A percentile compares a stretch with the other conserved stretches of the same genome.
Conservation (phyloP, 805 yeast genomes). For the Metschnikowia henanensis region DNA sequence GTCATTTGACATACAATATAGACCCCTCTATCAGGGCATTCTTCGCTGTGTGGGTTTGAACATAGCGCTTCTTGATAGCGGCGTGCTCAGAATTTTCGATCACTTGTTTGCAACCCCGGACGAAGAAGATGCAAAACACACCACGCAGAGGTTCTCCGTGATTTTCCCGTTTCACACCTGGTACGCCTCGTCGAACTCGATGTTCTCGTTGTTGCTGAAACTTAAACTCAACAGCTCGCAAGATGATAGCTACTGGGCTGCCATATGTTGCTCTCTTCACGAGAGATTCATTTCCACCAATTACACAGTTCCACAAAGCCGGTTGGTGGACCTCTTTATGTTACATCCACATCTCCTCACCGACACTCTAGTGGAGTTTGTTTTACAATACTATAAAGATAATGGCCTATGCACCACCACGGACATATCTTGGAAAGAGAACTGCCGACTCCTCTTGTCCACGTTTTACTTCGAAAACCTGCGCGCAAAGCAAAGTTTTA, state of each 20-base stretch:
- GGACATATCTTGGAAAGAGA: conserved; percentile 50
- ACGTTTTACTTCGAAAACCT: conserved; percentile 35
- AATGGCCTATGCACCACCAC: conserved; percentile 56
- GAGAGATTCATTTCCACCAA: conserved; percentile 29
- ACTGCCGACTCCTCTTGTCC: conserved; percentile 44
- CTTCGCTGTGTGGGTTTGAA: conserved; percentile 32
- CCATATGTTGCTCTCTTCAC: conserved; percentile 37
- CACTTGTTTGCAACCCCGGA: conserved; percentile 35
- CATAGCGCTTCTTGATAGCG: conserved; percentile 38
- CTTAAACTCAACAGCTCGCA: conserved; percentile 26
- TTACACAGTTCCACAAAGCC: conserved; percentile 44
- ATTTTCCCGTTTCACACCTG: conserved; percentile 42
- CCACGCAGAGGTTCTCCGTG: conserved; percentile 15
- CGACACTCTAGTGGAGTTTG: conserved; percentile 37
- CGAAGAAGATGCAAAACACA: conserved; percentile 13
- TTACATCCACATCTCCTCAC: conserved; percentile 36
- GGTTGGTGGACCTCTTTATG: conserved; percentile 42
- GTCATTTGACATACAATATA: conserved; percentile 15
- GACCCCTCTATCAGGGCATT: conserved; percentile 33
- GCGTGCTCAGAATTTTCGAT: conserved; percentile 40
- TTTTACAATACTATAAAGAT: conserved; percentile 48
- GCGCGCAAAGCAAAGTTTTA: conserved; percentile 17
- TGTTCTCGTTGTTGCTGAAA: conserved; percentile 37
- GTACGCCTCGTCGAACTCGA: conserved; percentile 39
- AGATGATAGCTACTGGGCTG: conserved; percentile 32